These are phyloP conservation scores for Buxus sempervirens DNA, from an alignment of 164 flowering plant genomes.

Conservation along the genomic window DNA sequence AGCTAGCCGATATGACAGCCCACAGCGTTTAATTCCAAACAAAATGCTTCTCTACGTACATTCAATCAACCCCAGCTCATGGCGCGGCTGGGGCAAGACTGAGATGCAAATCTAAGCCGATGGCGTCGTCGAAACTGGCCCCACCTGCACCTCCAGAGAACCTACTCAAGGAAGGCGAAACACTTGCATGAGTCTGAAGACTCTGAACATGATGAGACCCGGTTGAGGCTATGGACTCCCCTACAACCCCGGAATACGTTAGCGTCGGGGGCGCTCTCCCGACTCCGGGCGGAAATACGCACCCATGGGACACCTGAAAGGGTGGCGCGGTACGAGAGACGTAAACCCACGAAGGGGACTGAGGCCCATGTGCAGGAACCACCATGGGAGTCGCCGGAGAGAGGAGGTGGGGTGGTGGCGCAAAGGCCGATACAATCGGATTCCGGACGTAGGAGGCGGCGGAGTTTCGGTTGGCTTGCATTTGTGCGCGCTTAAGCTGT, in stretches of 20 bases:
- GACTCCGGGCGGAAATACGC: conserved; percentile 33
- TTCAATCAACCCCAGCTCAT: conserved; percentile 15
- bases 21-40: not conserved
- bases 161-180: conserved; percentile 50
- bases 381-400: conserved; percentile 25
- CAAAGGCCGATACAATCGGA: conserved; percentile 60
- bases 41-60: too few species aligned
- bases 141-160: conserved; percentile 51
- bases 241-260: conserved; percentile 23
- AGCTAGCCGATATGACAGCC: not conserved
- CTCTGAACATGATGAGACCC: conserved; percentile 22
- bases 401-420: conserved; percentile 63
- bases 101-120: conserved; percentile 86
- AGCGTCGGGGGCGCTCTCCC: conserved; percentile 15
- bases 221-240: conserved; percentile 14
- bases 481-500: conserved; percentile 78
- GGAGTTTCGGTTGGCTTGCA: conserved; percentile 61
- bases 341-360: conserved; percentile 54
- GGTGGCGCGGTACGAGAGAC: conserved; percentile 41
- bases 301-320: conserved; percentile 64
- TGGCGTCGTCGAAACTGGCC: conserved; percentile 43
- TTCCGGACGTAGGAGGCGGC: conserved; percentile 49
- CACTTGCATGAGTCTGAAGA: conserved; percentile 29
- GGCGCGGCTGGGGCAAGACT: conserved; percentile 79
- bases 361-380: conserved; percentile 22